These are phyloP conservation scores for Conoideocrella luteorostrata DNA, from an alignment of 2,329 filamentous ascomycete species.

Conservation along the genomic window DNA sequence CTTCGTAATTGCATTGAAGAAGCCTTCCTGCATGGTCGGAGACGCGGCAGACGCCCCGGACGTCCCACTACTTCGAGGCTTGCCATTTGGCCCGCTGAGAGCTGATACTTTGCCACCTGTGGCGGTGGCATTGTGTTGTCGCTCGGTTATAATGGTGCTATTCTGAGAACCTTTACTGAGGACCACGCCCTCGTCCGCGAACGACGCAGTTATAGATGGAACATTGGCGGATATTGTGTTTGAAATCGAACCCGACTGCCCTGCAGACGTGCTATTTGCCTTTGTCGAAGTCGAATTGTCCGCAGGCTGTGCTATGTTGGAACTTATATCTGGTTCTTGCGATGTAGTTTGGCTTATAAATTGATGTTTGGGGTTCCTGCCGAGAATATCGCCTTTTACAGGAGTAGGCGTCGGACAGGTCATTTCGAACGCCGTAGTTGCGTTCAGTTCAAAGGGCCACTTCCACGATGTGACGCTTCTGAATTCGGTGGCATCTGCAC, in stretches of 20 bases:
- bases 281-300: too few relatives aligned
- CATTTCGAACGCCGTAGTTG: neutral
- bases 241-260: too few relatives aligned
- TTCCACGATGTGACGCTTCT: neutral
- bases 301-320: too few relatives aligned
- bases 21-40: slow-evolving; percentile 90
- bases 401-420: neutral
- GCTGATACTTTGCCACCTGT: slow-evolving; percentile 3
- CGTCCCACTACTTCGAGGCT: slow-evolving; percentile 23
- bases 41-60: slow-evolving; percentile 30
- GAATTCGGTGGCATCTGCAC: neutral
- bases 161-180: neutral
- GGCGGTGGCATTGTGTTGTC: slow-evolving; percentile 4
- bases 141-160: slow-evolving; percentile 4
- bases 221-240: too few relatives aligned
- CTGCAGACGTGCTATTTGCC: too few relatives aligned
- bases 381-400: neutral
- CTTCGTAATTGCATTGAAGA: slow-evolving; percentile 95
- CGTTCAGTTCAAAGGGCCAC: neutral
- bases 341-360: neutral
- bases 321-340: neutral
- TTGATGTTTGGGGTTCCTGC: neutral
- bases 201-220: neutral
- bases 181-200: neutral
- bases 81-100: slow-evolving; percentile 14